Evolutionary conservation across 2,329 filamentous ascomycete species (phyloP).

Genomic region (Aureobasidium sp.): DNA sequence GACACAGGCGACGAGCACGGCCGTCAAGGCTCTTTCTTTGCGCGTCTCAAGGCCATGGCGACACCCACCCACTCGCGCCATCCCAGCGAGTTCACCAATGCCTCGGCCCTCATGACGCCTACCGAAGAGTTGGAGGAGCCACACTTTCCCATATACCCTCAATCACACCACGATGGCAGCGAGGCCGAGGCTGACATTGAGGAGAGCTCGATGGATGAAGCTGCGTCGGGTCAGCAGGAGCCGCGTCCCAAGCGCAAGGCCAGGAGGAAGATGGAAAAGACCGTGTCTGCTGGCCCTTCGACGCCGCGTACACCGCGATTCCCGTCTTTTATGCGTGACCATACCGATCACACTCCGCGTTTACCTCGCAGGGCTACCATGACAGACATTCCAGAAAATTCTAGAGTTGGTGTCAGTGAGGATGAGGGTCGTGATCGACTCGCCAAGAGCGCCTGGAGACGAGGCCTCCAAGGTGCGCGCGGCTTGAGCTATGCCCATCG

Average conservation of each 20-base stretch:
- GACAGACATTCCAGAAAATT: constrained; percentile 40
- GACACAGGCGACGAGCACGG: constrained; percentile 58
- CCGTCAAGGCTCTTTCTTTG: constrained; percentile 59
- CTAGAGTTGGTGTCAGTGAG: constrained; percentile 42
- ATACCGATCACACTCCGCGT: constrained; percentile 6
- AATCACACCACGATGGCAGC: constrained; percentile 54
- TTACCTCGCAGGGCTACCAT: constrained; percentile 48
- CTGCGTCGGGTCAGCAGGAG: constrained; percentile 37
- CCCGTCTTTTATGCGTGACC: constrained; percentile 38
- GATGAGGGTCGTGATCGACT: constrained; percentile 45
- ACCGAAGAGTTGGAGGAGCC: constrained; percentile 43
- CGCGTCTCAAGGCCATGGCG: constrained; percentile 69
- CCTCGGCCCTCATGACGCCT: constrained; percentile 36
- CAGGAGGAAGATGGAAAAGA: constrained; percentile 53
- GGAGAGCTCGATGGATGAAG: constrained; percentile 71
- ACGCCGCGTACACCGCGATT: constrained; percentile 53
- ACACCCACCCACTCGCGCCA: constrained; percentile 44
- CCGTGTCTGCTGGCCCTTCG: constrained; percentile 55
- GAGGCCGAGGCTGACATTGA: constrained; percentile 75
- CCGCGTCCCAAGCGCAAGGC: constrained; percentile 56
- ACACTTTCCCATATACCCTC: constrained; percentile 31
- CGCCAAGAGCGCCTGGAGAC: constrained; percentile 39
- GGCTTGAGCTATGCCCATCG: constrained; percentile 40
- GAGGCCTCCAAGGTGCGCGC: constrained; percentile 41
- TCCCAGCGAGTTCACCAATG: constrained; percentile 45